Percentiles rank a stretch among this genome's conserved stretches.
phyloP scores from a whole-genome alignment of 495 filamentous ascomycete genomes.

The Aspergillus baeticus region DNA sequence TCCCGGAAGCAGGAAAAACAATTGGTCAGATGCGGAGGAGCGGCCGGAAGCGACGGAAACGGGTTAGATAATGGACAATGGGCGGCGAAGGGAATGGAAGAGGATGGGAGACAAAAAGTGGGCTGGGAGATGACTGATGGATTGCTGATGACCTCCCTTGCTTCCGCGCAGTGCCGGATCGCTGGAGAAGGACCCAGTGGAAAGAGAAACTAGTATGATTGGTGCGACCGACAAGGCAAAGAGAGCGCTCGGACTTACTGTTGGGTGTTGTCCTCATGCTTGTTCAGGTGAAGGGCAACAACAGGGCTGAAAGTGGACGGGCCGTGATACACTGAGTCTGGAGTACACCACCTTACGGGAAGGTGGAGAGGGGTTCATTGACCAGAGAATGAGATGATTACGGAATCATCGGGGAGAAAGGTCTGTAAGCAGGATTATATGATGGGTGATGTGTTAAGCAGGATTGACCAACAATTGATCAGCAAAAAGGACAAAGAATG shows the following conservation, averaged over 20 bases:
- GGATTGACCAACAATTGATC: slow-evolving; percentile 2
- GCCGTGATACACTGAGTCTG: not conserved
- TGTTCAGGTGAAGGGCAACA: slow-evolving; percentile 2
- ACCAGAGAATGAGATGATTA: not conserved
- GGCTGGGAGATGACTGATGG: slow-evolving; percentile 21
- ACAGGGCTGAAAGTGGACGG: slow-evolving; percentile 5
- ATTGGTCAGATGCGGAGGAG: slow-evolving; percentile 14
- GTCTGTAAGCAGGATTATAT: not conserved
- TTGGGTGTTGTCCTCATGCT: slow-evolving; percentile 5
- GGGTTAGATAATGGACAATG: slow-evolving; percentile 25
- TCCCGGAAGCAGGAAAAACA: slow-evolving; percentile 16
- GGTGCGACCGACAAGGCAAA: slow-evolving; percentile 3
- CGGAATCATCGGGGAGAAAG: not conserved
- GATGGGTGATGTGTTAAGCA: not conserved
- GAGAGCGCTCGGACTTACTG: slow-evolving; percentile 6
- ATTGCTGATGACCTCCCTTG: slow-evolving; percentile 14
- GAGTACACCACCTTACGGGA: not conserved
- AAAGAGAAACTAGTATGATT: slow-evolving; percentile 4
- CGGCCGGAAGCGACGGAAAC: slow-evolving; percentile 23
- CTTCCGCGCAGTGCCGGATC: slow-evolving; percentile 24
- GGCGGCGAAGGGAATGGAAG: slow-evolving; percentile 3
- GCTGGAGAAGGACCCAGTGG: not conserved
- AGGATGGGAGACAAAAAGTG: not conserved
- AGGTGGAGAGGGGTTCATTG: slow-evolving; percentile 1
- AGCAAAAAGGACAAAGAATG: not conserved